phyloP scores from a whole-genome alignment of 805 yeast genomes.

The Monosporozyma solicola region DNA sequence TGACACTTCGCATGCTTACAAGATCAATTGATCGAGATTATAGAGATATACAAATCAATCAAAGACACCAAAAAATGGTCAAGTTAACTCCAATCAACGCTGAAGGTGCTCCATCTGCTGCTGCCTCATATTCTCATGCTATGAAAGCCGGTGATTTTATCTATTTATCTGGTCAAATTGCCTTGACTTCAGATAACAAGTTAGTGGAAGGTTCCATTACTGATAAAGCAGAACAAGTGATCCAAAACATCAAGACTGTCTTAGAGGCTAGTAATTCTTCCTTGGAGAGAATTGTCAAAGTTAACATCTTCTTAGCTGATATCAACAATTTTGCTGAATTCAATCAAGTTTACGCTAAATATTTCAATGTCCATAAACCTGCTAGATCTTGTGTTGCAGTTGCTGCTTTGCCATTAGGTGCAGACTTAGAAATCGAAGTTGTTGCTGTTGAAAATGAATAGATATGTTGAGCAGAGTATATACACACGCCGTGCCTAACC shows the following conservation, averaged over 20 bases:
- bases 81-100: conserved; percentile 46
- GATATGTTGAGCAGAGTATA: not conserved
- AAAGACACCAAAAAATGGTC: conserved; percentile 12
- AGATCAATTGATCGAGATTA: no score
- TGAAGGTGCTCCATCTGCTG: conserved; percentile 86
- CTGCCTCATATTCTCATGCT: conserved; percentile 95
- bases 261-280: conserved; percentile 80
- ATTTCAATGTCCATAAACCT: conserved; percentile 73
- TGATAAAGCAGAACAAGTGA: conserved; percentile 68
- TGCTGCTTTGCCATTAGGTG: conserved; percentile 79
- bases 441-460: conserved; percentile 63
- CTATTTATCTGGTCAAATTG: conserved; percentile 93
- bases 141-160: conserved; percentile 80
- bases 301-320: conserved; percentile 82
- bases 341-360: conserved; percentile 73
- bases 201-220: conserved; percentile 68
- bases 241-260: conserved; percentile 60
- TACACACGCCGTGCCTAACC: not conserved
- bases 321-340: conserved; percentile 78
- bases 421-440: conserved; percentile 80
- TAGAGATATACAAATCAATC: not conserved
- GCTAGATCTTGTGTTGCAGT: conserved; percentile 98
- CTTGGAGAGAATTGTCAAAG: conserved; percentile 76
- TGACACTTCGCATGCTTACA: no score
- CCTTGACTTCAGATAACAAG: conserved; percentile 74